These are phyloP conservation scores for Nicotiana rustica DNA, from an alignment of 305 asterid species.

Conservation along the genomic window DNA sequence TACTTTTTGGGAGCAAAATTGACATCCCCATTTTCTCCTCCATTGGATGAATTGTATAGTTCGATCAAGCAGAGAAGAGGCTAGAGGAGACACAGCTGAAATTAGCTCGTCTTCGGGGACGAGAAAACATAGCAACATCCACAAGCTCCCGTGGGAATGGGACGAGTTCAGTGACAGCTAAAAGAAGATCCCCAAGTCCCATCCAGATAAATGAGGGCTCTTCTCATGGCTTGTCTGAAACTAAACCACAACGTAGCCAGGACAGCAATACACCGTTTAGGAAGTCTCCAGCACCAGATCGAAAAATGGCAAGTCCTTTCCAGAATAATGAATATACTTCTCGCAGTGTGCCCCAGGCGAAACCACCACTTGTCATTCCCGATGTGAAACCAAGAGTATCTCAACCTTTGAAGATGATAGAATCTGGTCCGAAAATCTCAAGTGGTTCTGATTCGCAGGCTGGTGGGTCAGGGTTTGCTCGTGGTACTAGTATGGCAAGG, in stretches of 20 bases:
- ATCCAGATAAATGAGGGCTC: constrained; percentile 36
- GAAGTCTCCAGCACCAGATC: constrained; percentile 27
- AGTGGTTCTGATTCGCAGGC: constrained; percentile 52
- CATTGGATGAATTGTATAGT: constrained; percentile 56
- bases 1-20: constrained; percentile 20
- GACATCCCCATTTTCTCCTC: constrained; percentile 17
- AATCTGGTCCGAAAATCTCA: constrained; percentile 52
- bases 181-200: constrained; percentile 53
- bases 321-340: constrained; percentile 44
- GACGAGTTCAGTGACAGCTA: constrained; percentile 43
- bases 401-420: constrained; percentile 51
- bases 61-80: constrained; percentile 66
- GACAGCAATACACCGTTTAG: neutral
- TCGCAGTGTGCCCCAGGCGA: constrained; percentile 51
- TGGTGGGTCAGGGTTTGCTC: constrained; percentile 42
- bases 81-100: constrained; percentile 68
- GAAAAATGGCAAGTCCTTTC: constrained; percentile 24
- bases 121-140: constrained; percentile 45
- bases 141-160: constrained; percentile 44
- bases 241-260: constrained; percentile 27
- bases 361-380: constrained; percentile 64
- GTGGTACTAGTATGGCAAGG: constrained; percentile 44
- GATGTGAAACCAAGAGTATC: constrained; percentile 48
- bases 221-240: constrained; percentile 15
- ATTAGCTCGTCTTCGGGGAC: constrained; percentile 69